Evolutionary conservation across 805 yeast genomes (phyloP).

Genomic region (Ogataea kodamae): DNA sequence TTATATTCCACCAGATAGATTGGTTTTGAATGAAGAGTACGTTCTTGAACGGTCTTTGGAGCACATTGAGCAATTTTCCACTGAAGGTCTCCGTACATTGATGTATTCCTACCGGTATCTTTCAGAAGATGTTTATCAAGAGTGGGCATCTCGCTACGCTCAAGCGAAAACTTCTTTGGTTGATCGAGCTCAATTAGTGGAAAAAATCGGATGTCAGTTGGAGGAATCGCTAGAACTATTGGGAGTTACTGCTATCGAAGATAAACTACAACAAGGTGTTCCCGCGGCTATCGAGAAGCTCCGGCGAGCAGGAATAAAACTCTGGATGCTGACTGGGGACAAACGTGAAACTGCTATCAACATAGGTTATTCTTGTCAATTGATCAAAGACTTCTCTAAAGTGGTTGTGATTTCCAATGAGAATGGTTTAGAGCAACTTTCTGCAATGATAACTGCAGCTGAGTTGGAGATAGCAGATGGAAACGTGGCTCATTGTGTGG

Average conservation of each 20-base stretch:
- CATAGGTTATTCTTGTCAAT: slow-evolving; percentile 90
- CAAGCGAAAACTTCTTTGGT: slow-evolving; percentile 74
- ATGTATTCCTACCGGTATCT: slow-evolving; percentile 79
- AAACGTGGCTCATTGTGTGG: slow-evolving; percentile 87
- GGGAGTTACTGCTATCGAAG: slow-evolving; percentile 98
- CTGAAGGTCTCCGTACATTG: slow-evolving; percentile 91
- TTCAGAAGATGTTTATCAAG: slow-evolving; percentile 50
- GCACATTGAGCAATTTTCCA: slow-evolving; percentile 90
- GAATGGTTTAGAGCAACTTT: slow-evolving; percentile 46
- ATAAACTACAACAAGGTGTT: slow-evolving; percentile 94
- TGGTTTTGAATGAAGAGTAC: slow-evolving; percentile 69
- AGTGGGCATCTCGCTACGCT: slow-evolving; percentile 66
- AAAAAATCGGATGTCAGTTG: slow-evolving; percentile 64
- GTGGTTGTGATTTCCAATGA: slow-evolving; percentile 59
- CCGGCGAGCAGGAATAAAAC: slow-evolving; percentile 85
- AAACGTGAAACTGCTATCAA: slow-evolving; percentile 97
- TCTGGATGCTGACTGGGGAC: slow-evolving; percentile 99
- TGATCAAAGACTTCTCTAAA: slow-evolving; percentile 90
- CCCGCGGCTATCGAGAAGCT: slow-evolving; percentile 90
- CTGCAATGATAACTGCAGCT: slow-evolving; percentile 70
- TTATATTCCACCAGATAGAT: slow-evolving; percentile 50
- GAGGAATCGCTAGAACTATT: slow-evolving; percentile 66
- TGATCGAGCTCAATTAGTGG: slow-evolving; percentile 64
- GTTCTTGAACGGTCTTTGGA: slow-evolving; percentile 79
- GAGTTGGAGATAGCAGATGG: slow-evolving; percentile 69